Evolutionary conservation across 208 protist genomes (phyloP).

Genomic region (Angomonas deanei): DNA sequence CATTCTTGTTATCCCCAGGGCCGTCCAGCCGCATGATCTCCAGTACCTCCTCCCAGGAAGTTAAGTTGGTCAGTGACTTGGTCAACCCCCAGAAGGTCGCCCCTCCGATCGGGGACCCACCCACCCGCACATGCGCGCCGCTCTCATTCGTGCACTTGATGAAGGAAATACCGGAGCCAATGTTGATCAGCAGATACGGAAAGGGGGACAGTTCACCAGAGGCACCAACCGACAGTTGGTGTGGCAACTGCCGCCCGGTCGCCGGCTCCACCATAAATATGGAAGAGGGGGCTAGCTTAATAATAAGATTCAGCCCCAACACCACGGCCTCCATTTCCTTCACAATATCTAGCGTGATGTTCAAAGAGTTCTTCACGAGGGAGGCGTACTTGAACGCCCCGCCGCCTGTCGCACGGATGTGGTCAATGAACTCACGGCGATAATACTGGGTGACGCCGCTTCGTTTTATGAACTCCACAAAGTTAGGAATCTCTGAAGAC

Average conservation of each 20-base stretch:
- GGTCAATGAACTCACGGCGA: conserved; percentile 26
- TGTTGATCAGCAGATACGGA: conserved; percentile 96
- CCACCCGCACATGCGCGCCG: conserved; percentile 90
- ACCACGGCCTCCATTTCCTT: conserved; percentile 90
- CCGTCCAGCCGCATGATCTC: conserved; percentile 91
- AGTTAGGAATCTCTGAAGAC: conserved; percentile 70
- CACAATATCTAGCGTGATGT: conserved; percentile 70
- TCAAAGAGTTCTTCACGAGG: conserved; percentile 38
- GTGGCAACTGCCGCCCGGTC: conserved; percentile 56
- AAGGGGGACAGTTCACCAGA: conserved; percentile 52
- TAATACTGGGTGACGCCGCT: conserved; percentile 32
- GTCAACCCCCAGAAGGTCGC: conserved; percentile 96
- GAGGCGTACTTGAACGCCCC: conserved; percentile 86
- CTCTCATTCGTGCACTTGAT: conserved; percentile 87
- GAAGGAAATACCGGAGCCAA: conserved; percentile 96
- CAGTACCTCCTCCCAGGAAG: conserved; percentile 93
- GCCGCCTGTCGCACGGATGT: conserved; percentile 82
- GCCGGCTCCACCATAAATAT: conserved; percentile 80
- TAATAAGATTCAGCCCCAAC: conserved; percentile 79
- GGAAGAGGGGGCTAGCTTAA: conserved; percentile 54
- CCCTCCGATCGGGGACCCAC: conserved; percentile 93
- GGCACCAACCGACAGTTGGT: conserved; percentile 40
- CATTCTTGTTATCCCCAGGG: conserved; percentile 91
- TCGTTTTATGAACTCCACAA: conserved; percentile 50
- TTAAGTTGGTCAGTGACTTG: conserved; percentile 89